Percentiles rank a stretch among this genome's conserved stretches.
phyloP scores from a whole-genome alignment of 2,329 filamentous ascomycete species.

The Atkinsonella texensis region DNA sequence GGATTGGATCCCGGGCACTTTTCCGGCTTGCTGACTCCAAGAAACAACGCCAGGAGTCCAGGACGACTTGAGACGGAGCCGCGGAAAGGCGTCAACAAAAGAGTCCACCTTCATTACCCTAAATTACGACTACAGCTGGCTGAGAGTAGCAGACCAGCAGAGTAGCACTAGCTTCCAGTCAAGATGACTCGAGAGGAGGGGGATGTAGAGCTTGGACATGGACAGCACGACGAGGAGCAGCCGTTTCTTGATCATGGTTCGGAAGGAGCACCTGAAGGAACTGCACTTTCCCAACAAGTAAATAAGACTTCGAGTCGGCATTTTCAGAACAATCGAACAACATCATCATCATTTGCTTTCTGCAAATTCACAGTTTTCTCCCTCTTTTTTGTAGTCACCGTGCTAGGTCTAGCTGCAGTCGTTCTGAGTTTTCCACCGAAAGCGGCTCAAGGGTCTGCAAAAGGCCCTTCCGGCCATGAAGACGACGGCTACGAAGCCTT shows the following conservation, averaged over 20 bases:
- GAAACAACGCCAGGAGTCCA: background rate
- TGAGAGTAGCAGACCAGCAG: no score
- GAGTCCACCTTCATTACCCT: no score
- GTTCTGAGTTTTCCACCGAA: constrained; percentile 11
- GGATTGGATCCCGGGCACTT: background rate
- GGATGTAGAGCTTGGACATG: background rate
- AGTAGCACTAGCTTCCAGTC: background rate
- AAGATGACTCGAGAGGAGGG: background rate
- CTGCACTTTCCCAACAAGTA: background rate
- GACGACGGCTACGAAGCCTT: background rate
- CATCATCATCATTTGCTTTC: background rate
- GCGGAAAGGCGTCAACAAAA: background rate
- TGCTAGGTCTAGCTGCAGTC: constrained; percentile 12
- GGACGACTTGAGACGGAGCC: background rate
- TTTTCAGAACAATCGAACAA: background rate
- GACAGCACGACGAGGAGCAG: background rate
- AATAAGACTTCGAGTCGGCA: background rate
- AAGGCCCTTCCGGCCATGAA: background rate
- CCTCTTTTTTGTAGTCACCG: constrained; percentile 13
- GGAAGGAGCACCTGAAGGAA: background rate
- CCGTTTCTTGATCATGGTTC: background rate
- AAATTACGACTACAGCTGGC: no score
- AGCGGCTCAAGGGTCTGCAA: background rate
- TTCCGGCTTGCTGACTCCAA: background rate
- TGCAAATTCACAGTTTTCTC: constrained; percentile 11